Evolutionary conservation across 352 stramenopile species (phyloP).

Genomic region (Phytophthora citrophthora): DNA sequence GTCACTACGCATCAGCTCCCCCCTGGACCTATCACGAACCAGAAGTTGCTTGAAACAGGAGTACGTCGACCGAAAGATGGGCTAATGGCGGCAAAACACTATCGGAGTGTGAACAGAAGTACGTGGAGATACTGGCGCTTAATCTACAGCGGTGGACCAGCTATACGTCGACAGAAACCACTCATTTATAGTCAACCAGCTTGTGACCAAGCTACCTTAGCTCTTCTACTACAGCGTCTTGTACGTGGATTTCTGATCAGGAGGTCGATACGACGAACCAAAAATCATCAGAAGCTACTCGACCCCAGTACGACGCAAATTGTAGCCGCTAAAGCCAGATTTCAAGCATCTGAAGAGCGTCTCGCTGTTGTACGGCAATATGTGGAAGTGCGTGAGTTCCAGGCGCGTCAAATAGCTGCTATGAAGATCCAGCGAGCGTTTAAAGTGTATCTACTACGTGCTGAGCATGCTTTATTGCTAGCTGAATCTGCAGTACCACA

Average conservation of each 20-base stretch:
- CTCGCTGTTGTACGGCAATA: constrained; percentile 59
- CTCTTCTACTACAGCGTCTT: constrained; percentile 46
- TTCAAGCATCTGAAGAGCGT: constrained; percentile 35
- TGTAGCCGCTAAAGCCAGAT: constrained; percentile 22
- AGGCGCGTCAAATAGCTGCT: constrained; percentile 55
- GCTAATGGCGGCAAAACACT: constrained; percentile 42
- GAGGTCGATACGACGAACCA: constrained; percentile 17
- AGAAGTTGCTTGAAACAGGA: constrained; percentile 26
- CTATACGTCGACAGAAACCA: constrained; percentile 49
- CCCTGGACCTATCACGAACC: constrained; percentile 31
- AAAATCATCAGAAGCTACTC: constrained; percentile 12
- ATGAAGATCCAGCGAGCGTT: constrained; percentile 71
- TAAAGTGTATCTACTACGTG: constrained; percentile 45
- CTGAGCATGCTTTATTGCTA: constrained; percentile 59
- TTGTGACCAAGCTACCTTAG: constrained; percentile 47
- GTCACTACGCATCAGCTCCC: constrained; percentile 19
- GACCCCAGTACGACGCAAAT: constrained; percentile 40
- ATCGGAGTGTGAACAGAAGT: constrained; percentile 63
- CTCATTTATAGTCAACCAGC: constrained; percentile 50
- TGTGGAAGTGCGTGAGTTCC: constrained; percentile 60
- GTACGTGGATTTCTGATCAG: constrained; percentile 64
- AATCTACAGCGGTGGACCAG: constrained; percentile 59
- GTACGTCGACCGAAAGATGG: constrained; percentile 40
- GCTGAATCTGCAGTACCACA: constrained; percentile 61
- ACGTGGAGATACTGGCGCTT: constrained; percentile 58